Evolutionary conservation across 2,329 filamentous ascomycete genomes (phyloP), one percentile per base, ranked within the genome.

Genomic region (Penicillium hordei): DNA sequence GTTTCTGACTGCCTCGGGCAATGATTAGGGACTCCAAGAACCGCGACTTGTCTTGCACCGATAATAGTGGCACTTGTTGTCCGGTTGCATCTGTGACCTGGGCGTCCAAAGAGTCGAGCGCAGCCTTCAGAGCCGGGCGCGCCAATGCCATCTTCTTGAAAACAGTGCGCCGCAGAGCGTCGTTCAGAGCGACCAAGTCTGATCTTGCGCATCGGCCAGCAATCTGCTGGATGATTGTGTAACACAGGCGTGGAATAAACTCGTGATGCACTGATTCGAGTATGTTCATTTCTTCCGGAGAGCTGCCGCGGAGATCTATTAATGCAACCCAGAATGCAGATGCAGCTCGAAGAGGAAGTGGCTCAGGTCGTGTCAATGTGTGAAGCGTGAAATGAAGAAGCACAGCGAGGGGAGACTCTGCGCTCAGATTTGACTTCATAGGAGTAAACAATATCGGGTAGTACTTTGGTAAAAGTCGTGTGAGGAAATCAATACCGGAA

Each of bases 261-360:
- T 72, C 68, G 23, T 72, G 69, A n/a, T 75, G 64, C 12, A 72
- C 70, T 36, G 63, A 63, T 43, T 71, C 68, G 27, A 69, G 64
- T 13, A 64, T 56, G 15, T 58, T 59, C 4, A 64, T 65, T 27
- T 71, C 65, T 23, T 64, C 60, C 1, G 60, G 38, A 19, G 59
- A 63, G 29, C 42, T 58, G 46, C 52, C 64, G 19, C 70, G 68
- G 56, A 79, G 65, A 52, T 72, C 71, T 58, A 78, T 51, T 43
- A 78, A 62, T 19, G 69, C 67, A n/a, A 75, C 66, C 73, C 78
- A 79, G 61, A 79, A 80, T 34, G 71, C 67, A 34, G 77, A 74
- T 5, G 76, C 74, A 29, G 77, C 76, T 19, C 77, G 77, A n/a
- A 79, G 75, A n/a, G 78, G 76, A 15, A 80, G 69, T 10, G 77